Percentiles rank a stretch among this genome's conserved stretches.
phyloP scores from a whole-genome alignment of 1,284 basidiomycete genomes.

The Ustilago tritici region DNA sequence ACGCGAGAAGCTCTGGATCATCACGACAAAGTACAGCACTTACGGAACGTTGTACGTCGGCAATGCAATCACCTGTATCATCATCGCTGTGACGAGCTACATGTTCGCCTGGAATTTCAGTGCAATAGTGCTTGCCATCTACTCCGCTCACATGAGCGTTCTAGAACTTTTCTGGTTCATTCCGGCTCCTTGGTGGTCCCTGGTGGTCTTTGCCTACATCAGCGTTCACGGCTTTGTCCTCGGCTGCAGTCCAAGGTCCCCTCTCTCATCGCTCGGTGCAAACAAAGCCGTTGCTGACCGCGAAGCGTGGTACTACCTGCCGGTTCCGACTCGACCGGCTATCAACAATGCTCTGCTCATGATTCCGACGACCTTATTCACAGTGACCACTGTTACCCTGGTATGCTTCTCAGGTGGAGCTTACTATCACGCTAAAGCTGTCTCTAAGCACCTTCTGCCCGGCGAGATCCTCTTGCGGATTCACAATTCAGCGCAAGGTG shows the following conservation, averaged over 20 bases:
- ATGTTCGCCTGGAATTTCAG: slow-evolving; percentile 12
- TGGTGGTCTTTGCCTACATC: slow-evolving; percentile 12
- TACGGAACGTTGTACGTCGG: slow-evolving; percentile 23
- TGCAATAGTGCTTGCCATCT: background rate
- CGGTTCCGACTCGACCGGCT: background rate
- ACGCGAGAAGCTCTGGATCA: slow-evolving; percentile 30
- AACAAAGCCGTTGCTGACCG: background rate
- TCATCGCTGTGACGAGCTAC: slow-evolving; percentile 10
- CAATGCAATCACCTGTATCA: slow-evolving; percentile 27
- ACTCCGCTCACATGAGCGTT: background rate
- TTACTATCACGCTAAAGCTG: slow-evolving; percentile 11
- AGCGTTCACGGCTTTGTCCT: slow-evolving; percentile 24
- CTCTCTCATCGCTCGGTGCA: slow-evolving; percentile 4
- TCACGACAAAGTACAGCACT: slow-evolving; percentile 8
- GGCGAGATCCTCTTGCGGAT: background rate
- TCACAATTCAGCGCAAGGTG: background rate
- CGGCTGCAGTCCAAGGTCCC: slow-evolving; percentile 24
- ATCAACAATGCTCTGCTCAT: slow-evolving; percentile 16
- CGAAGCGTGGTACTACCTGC: slow-evolving; percentile 15
- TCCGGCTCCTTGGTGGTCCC: slow-evolving; percentile 30
- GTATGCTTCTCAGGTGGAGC: background rate
- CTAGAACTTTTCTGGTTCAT: slow-evolving; percentile 30
- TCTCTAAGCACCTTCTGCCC: slow-evolving; percentile 4
- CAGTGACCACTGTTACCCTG: background rate
- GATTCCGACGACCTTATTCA: slow-evolving; percentile 5